Evolutionary conservation across 2,329 filamentous ascomycete species (phyloP), one percentile per base, ranked within the genome.

Genomic region (Penicillium sp.): DNA sequence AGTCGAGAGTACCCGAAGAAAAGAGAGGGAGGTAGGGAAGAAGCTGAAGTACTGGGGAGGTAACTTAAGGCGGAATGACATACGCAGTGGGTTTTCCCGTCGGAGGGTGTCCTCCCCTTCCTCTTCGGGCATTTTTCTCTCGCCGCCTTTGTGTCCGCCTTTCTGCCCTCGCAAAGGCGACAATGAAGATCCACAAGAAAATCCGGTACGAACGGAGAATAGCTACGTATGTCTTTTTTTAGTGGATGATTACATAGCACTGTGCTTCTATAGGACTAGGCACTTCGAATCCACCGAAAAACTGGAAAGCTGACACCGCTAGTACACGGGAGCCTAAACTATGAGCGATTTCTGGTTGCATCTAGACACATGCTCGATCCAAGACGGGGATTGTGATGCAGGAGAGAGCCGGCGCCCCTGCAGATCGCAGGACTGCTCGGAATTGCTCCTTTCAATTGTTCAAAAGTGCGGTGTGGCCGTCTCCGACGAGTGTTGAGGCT

Each of bases 401-500:
- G 44, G 40, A 51, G 35, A 25, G 35, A 51, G 35, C 25, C 25
- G 16, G 36, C 14, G 42, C 42, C 30, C 51, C 28, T 49, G 46
- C 39, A 18, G 25, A 53, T 44, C 42, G 42, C 44, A 20, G 18
- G 14, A 18, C 41, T 18, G 14, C 28, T 50, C 41, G 46, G 49
- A 31, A 48, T 41, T 46, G 25, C 42, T 54, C 25, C 38, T 48
- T 45, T 38, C 33, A 35, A 41, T 42, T 13, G 27, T 28, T n/a
- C 14, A 43, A 50, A 55, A 31, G 39, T 55, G 54, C 56, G 56
- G 54, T 57, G 51, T 58, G 40, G 28, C 20, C 9, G 38, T 4
- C 11, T 4, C 18, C 30, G 30, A 24, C 30, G 36, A 18, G n/a
- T 49, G 18, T 7, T 38, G 30, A 11, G 14, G 46, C 24, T 30